Conservation (phyloP, 2,329 filamentous ascomycete species). For the Curvularia sp. region DNA sequence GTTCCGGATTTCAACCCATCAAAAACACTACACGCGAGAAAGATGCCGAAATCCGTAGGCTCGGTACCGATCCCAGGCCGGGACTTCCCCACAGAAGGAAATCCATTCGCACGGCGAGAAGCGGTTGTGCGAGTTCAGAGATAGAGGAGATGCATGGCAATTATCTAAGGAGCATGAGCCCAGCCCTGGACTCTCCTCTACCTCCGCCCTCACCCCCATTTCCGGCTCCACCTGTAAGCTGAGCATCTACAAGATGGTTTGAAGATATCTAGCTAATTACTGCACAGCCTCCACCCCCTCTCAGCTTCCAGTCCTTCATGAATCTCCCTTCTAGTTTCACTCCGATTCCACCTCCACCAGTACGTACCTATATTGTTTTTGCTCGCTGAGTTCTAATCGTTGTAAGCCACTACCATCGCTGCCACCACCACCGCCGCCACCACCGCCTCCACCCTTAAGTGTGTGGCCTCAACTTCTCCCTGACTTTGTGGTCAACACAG, state of each 20-base stretch:
- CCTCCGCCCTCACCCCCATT: background rate
- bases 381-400: background rate
- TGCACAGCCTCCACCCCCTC: background rate
- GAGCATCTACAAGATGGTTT: background rate
- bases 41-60: background rate
- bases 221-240: conserved; percentile 2
- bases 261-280: background rate
- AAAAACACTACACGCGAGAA: background rate
- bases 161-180: background rate
- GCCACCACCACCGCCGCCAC: conserved; percentile 24
- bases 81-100: background rate
- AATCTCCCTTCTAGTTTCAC: background rate
- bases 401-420: conserved; percentile 5
- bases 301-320: background rate
- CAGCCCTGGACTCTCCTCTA: background rate
- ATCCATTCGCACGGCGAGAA: background rate
- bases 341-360: conserved; percentile 2
- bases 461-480: conserved; percentile 3
- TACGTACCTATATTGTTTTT: conserved; percentile 1
- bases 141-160: background rate
- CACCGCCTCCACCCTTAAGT: conserved; percentile 14
- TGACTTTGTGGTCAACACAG: conserved; percentile 18
- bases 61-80: background rate
- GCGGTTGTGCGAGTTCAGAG: background rate
- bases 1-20: background rate